Base-by-base conservation (phyloP, 2,329 filamentous ascomycete species). In the Plectosphaerella cucumerina region DNA sequence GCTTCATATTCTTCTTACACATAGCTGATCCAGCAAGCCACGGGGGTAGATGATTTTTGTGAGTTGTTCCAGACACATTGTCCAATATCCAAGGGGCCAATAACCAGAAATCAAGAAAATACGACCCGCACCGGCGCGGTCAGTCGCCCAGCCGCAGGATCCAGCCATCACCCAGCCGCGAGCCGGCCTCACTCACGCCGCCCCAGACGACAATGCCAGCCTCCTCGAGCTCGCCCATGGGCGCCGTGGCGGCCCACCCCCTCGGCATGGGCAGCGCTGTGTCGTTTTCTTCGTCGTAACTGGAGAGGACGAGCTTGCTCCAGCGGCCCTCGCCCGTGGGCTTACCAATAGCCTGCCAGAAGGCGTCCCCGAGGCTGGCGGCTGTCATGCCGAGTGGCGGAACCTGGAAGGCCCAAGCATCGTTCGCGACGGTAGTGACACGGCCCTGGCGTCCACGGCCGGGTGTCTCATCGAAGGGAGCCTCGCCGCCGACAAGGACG, bases 331-430 rank as follows among this genome's bases (percentile, higher is more conserved):
- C 82, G 21, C 75, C 77, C 10, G 75, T 78, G 60, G 73, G 73
- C 49, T 72, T 70, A 14, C 80, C 79, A 5, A 81, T 65, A 37
- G 74, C 74, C 54, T 76, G 74, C 64, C 73, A 67, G 49, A 83
- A 69, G n/a, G 80, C 78, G 52, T 83, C 72, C 26, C 76, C 75
- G 53, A 85, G 65, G 58, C 77, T 78, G 2, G 80, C 80, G 1
- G 75, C 69, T 14, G 77, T 78, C 71, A 78, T 75, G 51, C 76
- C 74, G 44, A 74, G 64, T 10, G 80, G 74, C 10, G 80, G 81
- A 17, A 84, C 73, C 65, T 84, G 79, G 66, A 84, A 86, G 15
- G 77, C 74, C 84, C 84, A 87, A 17, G 84, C 76, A 60, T 87
- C 83, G 15, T 67, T 75, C 17, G 70, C 71, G 58, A 81, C 74